These are phyloP conservation scores for Phytophthora aleatoria DNA, from an alignment of 352 stramenopile species.

Conservation along the genomic window DNA sequence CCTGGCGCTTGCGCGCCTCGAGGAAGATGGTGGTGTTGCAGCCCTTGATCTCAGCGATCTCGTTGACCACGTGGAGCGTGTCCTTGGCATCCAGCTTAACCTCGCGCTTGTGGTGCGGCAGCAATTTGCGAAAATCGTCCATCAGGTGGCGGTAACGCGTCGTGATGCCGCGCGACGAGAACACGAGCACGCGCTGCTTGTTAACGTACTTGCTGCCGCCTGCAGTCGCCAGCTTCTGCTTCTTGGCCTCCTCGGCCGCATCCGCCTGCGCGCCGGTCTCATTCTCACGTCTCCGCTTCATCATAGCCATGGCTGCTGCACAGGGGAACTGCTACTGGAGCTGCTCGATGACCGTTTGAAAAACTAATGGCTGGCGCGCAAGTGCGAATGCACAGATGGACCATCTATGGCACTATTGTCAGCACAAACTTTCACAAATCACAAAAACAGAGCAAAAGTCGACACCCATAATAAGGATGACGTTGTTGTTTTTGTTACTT, in stretches of 20 bases:
- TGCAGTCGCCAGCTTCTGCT: slow-evolving; percentile 38
- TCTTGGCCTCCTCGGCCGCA: slow-evolving; percentile 38
- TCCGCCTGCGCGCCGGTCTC: slow-evolving; percentile 39
- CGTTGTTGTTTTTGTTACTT: too few relatives aligned
- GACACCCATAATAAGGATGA: too few relatives aligned
- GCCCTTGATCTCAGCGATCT: slow-evolving; percentile 98
- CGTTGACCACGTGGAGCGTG: slow-evolving; percentile 95
- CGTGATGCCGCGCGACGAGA: slow-evolving; percentile 92
- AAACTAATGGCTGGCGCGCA: slow-evolving; percentile 37
- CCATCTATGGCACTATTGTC: not conserved
- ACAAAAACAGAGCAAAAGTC: not conserved
- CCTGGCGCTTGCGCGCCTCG: slow-evolving; percentile 96
- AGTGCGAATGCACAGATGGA: slow-evolving; percentile 7
- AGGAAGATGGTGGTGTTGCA: slow-evolving; percentile 98
- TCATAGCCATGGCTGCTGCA: slow-evolving; percentile 37
- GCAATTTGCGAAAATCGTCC: slow-evolving; percentile 97
- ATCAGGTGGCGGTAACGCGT: slow-evolving; percentile 98
- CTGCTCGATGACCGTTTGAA: not conserved
- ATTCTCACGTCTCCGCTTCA: slow-evolving; percentile 50
- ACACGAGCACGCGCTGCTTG: slow-evolving; percentile 94
- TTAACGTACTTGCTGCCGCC: slow-evolving; percentile 79
- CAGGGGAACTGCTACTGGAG: slow-evolving; percentile 7
- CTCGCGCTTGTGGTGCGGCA: slow-evolving; percentile 99
- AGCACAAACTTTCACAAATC: not conserved
- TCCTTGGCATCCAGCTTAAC: slow-evolving; percentile 98